Percentiles rank a stretch among this genome's conserved stretches.
These are phyloP conservation scores for Xylaria sp. DNA, from an alignment of 2,329 filamentous ascomycete genomes.

Conservation along the genomic window DNA sequence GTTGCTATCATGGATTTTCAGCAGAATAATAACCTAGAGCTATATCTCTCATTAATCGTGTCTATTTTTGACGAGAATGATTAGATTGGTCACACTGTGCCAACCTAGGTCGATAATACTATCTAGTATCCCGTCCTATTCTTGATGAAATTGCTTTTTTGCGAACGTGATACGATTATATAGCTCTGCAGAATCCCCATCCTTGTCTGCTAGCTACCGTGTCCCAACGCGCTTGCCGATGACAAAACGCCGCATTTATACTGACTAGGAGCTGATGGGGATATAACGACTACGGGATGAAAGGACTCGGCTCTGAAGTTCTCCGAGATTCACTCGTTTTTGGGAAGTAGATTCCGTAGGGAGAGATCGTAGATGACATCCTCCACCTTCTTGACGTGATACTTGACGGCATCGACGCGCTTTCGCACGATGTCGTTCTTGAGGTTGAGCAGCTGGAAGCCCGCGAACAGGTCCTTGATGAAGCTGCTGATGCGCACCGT, in stretches of 20 bases:
- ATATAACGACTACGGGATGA: not conserved
- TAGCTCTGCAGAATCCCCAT: too few relatives aligned
- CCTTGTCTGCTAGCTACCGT: too few relatives aligned
- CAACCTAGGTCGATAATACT: not conserved
- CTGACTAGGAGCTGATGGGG: too few relatives aligned
- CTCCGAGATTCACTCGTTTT: conserved; percentile 42
- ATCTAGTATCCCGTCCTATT: not conserved
- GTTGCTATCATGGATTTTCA: not conserved
- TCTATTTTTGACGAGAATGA: too few relatives aligned
- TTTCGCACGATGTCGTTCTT: conserved; percentile 94
- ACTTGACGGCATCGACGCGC: conserved; percentile 93
- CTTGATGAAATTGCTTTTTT: not conserved
- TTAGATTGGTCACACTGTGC: not conserved
- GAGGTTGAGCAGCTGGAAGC: conserved; percentile 95
- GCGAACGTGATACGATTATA: too few relatives aligned
- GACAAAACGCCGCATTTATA: too few relatives aligned
- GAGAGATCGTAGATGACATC: conserved; percentile 97
- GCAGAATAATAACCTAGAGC: not conserved
- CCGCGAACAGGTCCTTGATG: conserved; percentile 93
- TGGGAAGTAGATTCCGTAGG: conserved; percentile 80
- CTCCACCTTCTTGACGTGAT: conserved; percentile 96
- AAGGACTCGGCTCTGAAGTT: not conserved
- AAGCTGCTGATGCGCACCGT: conserved; percentile 90
- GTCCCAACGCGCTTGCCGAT: too few relatives aligned
- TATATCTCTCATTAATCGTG: too few relatives aligned